These are phyloP conservation scores for Collybia mongolica DNA, from an alignment of 768 basidiomycete species.

Conservation along the genomic window DNA sequence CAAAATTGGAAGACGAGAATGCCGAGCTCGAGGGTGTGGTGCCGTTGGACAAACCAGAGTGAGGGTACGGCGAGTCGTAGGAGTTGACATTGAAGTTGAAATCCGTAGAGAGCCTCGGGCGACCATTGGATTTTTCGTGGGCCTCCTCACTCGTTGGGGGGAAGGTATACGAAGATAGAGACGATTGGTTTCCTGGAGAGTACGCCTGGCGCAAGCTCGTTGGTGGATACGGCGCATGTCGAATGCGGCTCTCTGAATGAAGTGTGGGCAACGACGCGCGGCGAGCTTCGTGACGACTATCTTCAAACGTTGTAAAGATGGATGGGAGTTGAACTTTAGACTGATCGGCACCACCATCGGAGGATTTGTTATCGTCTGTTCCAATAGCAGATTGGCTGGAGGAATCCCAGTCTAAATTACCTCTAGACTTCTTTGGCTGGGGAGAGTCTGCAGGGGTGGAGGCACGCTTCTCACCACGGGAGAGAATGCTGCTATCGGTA, in stretches of 20 bases:
- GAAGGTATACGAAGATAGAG: slow-evolving; percentile 54
- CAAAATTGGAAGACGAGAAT: slow-evolving; percentile 46
- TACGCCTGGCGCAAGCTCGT: slow-evolving; percentile 46
- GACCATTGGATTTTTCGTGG: slow-evolving; percentile 31
- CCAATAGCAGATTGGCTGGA: slow-evolving; percentile 21
- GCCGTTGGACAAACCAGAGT: slow-evolving; percentile 48
- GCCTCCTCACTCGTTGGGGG: slow-evolving; percentile 44
- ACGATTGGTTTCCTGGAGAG: slow-evolving; percentile 40
- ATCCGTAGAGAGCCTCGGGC: slow-evolving; percentile 51
- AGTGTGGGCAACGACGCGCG: slow-evolving; percentile 66
- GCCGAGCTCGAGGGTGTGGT: slow-evolving; percentile 51
- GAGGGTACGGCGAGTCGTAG: slow-evolving; percentile 49
- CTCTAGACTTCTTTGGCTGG: slow-evolving; percentile 48
- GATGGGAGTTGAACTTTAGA: slow-evolving; percentile 70
- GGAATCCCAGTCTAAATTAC: slow-evolving; percentile 36
- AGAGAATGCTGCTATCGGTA: slow-evolving; percentile 61
- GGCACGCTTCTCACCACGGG: slow-evolving; percentile 59
- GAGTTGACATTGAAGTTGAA: slow-evolving; percentile 37
- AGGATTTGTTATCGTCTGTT: slow-evolving; percentile 34
- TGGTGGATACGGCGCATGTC: slow-evolving; percentile 58
- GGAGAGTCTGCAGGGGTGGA: slow-evolving; percentile 56
- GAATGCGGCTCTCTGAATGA: slow-evolving; percentile 50
- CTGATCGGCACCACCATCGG: slow-evolving; percentile 40
- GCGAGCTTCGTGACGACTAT: slow-evolving; percentile 54
- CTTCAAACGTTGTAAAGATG: slow-evolving; percentile 70